Evolutionary conservation across 2,329 filamentous ascomycete genomes (phyloP).

Genomic region (Cytospora piceae): DNA sequence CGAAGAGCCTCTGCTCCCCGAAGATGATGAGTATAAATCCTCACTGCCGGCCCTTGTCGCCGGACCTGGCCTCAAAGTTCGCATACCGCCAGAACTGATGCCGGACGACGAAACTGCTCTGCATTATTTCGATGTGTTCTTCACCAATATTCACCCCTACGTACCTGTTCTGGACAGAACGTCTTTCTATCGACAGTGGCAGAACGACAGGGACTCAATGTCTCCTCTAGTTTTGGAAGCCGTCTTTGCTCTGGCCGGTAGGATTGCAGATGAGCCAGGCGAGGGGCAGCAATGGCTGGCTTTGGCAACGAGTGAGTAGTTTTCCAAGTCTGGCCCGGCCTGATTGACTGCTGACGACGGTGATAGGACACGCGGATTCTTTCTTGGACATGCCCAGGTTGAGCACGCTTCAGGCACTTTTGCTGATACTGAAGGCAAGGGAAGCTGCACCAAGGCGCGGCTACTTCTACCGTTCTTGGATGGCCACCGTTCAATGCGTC

Average conservation of each 20-base stretch:
- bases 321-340: neutral
- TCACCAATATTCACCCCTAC: conserved; percentile 88
- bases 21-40: conserved; percentile 73
- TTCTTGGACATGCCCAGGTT: conserved; percentile 91
- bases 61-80: conserved; percentile 74
- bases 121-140: conserved; percentile 89
- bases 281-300: conserved; percentile 93
- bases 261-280: conserved; percentile 79
- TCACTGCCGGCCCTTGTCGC: conserved; percentile 69
- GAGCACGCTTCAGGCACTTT: conserved; percentile 87
- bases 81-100: conserved; percentile 93
- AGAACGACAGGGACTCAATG: conserved; percentile 77
- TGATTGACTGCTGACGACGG: conserved; percentile 36
- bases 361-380: conserved; percentile 80
- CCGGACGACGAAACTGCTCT: conserved; percentile 80
- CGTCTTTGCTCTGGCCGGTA: conserved; percentile 85
- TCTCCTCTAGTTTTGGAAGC: conserved; percentile 89
- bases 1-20: conserved; percentile 68
- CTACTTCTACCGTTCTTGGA: conserved; percentile 97
- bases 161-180: conserved; percentile 84
- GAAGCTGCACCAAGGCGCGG: conserved; percentile 91
- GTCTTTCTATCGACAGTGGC: conserved; percentile 89
- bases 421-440: conserved; percentile 86
- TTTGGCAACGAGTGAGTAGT: conserved; percentile 72
- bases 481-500: conserved; percentile 88